Evolutionary conservation across 2,329 filamentous ascomycete genomes (phyloP).

Genomic region (Triangularia verruculosa): DNA sequence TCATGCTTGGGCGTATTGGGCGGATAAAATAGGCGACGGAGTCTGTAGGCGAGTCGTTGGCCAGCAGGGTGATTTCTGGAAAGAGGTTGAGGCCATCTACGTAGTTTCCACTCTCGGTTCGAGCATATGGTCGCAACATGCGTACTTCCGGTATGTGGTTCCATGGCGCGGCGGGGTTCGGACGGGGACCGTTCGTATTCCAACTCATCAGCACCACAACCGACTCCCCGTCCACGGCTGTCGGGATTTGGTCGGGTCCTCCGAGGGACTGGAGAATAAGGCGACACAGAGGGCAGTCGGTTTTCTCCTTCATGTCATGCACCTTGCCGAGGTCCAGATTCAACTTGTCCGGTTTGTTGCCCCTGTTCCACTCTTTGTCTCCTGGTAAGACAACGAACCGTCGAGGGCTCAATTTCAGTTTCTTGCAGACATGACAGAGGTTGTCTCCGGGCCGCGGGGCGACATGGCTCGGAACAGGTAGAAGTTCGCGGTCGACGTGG

Average conservation of each 20-base stretch:
- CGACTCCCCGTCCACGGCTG: not conserved
- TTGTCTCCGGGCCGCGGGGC: not conserved
- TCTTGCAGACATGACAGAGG: not conserved
- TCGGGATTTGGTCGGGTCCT: not conserved
- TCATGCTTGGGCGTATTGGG: not conserved
- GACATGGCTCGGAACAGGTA: not conserved
- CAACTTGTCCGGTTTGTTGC: not conserved
- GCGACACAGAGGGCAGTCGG: not conserved
- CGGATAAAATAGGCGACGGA: not conserved
- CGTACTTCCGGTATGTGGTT: not conserved
- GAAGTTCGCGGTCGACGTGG: not conserved
- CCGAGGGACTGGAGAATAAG: not conserved
- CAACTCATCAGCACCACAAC: not conserved
- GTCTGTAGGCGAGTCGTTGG: not conserved
- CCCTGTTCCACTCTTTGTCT: not conserved
- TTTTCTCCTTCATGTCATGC: not conserved
- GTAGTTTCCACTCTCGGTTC: not conserved
- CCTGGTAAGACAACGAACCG: not conserved
- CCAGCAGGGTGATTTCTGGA: not conserved
- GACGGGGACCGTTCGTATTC: not conserved
- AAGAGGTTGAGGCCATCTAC: not conserved
- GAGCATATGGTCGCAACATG: not conserved
- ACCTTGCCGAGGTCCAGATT: not conserved
- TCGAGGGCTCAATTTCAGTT: not conserved
- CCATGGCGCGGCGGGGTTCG: not conserved